Conservation (phyloP, 805 yeast genomes). For the Cyberlindnera mississippiensis region DNA sequence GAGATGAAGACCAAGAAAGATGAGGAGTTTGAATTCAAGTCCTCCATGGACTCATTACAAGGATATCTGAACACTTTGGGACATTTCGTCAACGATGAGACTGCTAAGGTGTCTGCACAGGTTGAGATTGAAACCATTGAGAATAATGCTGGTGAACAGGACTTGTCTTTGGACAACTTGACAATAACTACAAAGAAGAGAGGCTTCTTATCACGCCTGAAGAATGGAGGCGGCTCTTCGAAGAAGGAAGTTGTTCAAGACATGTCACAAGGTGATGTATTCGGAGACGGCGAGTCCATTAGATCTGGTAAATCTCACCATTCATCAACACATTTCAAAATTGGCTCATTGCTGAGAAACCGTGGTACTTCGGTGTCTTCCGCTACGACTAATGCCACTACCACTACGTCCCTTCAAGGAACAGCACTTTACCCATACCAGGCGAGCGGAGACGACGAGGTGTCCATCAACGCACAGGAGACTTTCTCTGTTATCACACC, state of each 20-base stretch:
- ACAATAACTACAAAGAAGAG: conserved; percentile 51
- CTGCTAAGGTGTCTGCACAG: conserved; percentile 66
- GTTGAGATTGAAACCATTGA: conserved; percentile 91
- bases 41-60: conserved; percentile 40
- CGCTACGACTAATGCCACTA: conserved; percentile 10
- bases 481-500: conserved; percentile 49
- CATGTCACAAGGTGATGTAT: not conserved
- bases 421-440: conserved; percentile 42
- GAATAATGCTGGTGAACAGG: conserved; percentile 73
- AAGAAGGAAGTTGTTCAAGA: conserved; percentile 16
- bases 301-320: conserved; percentile 13
- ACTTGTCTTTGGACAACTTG: conserved; percentile 54
- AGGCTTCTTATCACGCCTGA: conserved; percentile 46
- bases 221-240: conserved; percentile 20
- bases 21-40: conserved; percentile 42
- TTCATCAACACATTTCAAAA: conserved; percentile 14
- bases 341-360: conserved; percentile 21
- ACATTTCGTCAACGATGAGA: conserved; percentile 69
- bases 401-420: conserved; percentile 23
- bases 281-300: conserved; percentile 22
- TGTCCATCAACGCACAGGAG: conserved; percentile 58
- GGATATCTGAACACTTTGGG: conserved; percentile 51
- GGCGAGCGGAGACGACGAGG: conserved; percentile 76
- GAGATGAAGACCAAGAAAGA: conserved; percentile 39
- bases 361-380: conserved; percentile 14